Percentiles rank a stretch among this genome's conserved stretches.
phyloP scores from a whole-genome alignment of 108 stramenopile species.

The Fistulifera solaris region DNA sequence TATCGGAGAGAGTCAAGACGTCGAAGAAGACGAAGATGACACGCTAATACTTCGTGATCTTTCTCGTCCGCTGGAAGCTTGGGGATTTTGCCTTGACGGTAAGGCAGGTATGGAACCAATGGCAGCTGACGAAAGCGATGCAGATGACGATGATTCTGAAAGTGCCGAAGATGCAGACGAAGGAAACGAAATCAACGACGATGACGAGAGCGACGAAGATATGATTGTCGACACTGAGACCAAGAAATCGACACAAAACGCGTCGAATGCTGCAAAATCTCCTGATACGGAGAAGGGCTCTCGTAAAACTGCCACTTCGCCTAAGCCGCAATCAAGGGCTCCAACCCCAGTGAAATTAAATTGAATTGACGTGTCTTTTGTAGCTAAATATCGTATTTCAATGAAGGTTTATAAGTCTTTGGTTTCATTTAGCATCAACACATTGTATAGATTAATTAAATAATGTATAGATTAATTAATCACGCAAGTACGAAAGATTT shows the following conservation, averaged over 20 bases:
- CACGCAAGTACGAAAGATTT: not conserved
- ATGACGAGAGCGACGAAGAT: not conserved
- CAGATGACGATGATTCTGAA: constrained; percentile 20
- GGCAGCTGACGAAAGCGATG: constrained; percentile 13
- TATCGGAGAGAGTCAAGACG: constrained; percentile 18
- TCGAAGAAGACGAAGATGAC: constrained; percentile 57
- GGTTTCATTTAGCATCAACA: no score
- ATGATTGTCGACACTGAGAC: not conserved
- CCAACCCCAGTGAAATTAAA: constrained; percentile 1
- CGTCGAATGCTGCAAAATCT: no score
- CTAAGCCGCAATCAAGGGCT: not conserved
- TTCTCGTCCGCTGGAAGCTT: constrained; percentile 66
- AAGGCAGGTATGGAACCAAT: constrained; percentile 48
- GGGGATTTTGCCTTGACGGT: constrained; percentile 62
- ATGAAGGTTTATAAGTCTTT: no score
- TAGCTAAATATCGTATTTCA: constrained; percentile 2
- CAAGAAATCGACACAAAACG: not conserved
- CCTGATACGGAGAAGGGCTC: not conserved
- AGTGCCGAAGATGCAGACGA: constrained; percentile 14
- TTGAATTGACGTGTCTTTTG: not conserved
- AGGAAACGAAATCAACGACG: not conserved
- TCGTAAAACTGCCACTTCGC: not conserved
- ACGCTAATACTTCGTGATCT: constrained; percentile 55
- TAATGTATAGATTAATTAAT: no score
- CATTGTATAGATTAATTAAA: no score